Evolutionary conservation across 352 stramenopile genomes (phyloP).

Genomic region (Phytophthora quininea): DNA sequence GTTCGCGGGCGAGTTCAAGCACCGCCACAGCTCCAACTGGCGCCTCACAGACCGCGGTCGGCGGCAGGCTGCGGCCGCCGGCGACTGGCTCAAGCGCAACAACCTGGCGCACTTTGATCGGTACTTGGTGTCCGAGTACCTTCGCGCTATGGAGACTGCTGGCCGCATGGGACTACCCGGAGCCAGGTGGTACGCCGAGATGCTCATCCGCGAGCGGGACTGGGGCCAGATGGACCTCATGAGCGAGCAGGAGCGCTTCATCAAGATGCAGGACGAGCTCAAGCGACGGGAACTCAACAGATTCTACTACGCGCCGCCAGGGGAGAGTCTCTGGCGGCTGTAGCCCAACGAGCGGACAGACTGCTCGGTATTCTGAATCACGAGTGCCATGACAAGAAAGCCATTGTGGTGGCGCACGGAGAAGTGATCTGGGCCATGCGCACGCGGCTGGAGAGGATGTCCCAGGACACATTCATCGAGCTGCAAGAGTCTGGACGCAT

Average conservation of each 20-base stretch:
- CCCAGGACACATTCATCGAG: slow-evolving; percentile 87
- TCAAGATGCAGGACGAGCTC: slow-evolving; percentile 90
- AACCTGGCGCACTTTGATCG: slow-evolving; percentile 81
- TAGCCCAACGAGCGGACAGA: slow-evolving; percentile 83
- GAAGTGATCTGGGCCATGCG: slow-evolving; percentile 92
- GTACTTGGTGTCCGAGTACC: slow-evolving; percentile 88
- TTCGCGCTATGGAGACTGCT: slow-evolving; percentile 88
- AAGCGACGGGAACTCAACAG: slow-evolving; percentile 80
- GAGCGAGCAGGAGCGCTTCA: slow-evolving; percentile 85
- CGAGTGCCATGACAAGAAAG: slow-evolving; percentile 77
- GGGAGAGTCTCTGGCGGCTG: slow-evolving; percentile 81
- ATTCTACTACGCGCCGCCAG: slow-evolving; percentile 88
- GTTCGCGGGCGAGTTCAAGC: slow-evolving; percentile 87
- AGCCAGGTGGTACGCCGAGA: slow-evolving; percentile 87
- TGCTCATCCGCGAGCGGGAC: slow-evolving; percentile 89
- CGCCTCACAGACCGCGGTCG: slow-evolving; percentile 85
- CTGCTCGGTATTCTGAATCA: slow-evolving; percentile 82
- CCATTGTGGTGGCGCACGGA: slow-evolving; percentile 87
- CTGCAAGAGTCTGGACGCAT: slow-evolving; percentile 84
- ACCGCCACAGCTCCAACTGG: slow-evolving; percentile 91
- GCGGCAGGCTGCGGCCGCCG: slow-evolving; percentile 69
- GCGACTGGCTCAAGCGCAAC: slow-evolving; percentile 85
- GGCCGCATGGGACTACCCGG: slow-evolving; percentile 75
- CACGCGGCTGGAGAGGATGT: slow-evolving; percentile 88
- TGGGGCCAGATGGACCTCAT: slow-evolving; percentile 92